Conservation (phyloP, 2,329 filamentous ascomycete species). For the Aspergillus quadrilineatus region DNA sequence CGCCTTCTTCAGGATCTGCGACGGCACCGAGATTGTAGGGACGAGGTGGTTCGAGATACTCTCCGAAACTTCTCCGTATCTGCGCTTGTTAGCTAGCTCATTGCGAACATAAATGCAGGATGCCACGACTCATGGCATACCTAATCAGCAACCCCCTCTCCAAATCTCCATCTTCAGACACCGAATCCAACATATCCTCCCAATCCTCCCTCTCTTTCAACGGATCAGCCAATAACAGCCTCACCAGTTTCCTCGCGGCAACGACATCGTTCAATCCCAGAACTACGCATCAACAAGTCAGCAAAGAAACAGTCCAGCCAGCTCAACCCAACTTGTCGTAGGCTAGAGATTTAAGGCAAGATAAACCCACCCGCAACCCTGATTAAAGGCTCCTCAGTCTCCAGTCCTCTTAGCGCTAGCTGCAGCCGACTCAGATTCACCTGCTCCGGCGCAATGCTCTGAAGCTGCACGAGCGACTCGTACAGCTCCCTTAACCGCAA, state of each 20-base stretch:
- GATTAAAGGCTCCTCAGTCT: conserved; percentile 53
- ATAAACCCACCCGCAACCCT: conserved; percentile 53
- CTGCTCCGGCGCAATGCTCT: conserved; percentile 54
- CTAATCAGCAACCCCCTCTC: conserved; percentile 63
- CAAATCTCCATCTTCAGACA: conserved; percentile 44
- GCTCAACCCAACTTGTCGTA: neutral
- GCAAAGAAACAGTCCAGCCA: neutral
- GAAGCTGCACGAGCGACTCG: conserved; percentile 52
- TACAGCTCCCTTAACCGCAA: conserved; percentile 54
- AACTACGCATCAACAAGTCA: conserved; percentile 34
- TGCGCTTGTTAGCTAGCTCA: conserved; percentile 26
- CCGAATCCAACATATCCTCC: conserved; percentile 60
- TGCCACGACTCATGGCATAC: conserved; percentile 34
- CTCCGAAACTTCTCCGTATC: conserved; percentile 55
- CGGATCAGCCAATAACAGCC: conserved; percentile 69
- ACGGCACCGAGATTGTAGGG: conserved; percentile 56
- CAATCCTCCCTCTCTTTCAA: conserved; percentile 62
- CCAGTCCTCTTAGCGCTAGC: conserved; percentile 59
- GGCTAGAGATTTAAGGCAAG: neutral
- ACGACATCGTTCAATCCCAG: conserved; percentile 51
- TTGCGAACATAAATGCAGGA: neutral
- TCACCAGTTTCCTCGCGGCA: conserved; percentile 60
- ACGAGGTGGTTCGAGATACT: conserved; percentile 52
- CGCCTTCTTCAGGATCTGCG: conserved; percentile 54
- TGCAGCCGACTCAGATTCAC: conserved; percentile 61